phyloP scores from a whole-genome alignment of 371 early-diverging fungal genomes.

The Rhizopus stolonifer region DNA sequence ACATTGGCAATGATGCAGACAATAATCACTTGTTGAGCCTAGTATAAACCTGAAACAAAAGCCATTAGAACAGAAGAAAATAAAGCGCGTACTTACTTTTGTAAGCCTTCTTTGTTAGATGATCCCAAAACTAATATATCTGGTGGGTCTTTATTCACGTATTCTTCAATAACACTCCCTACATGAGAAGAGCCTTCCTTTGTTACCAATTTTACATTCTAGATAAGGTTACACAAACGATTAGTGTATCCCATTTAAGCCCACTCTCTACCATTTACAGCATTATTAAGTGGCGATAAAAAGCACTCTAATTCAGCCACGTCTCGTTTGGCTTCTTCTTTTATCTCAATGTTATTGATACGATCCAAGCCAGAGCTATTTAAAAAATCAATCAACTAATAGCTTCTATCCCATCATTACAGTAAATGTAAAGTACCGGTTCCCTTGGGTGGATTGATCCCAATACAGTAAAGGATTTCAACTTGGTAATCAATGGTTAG shows the following conservation, averaged over 20 bases:
- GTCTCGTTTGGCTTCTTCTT: constrained; percentile 18
- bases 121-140: constrained; percentile 33
- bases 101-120: constrained; percentile 28
- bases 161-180: constrained; percentile 20
- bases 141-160: constrained; percentile 27
- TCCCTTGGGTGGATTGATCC: constrained; percentile 25
- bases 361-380: constrained; percentile 32
- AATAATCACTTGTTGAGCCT: constrained; percentile 38
- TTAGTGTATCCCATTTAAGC: neutral
- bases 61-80: neutral
- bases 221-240: neutral
- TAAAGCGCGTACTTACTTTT: constrained; percentile 22
- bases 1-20: constrained; percentile 32
- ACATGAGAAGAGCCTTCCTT: constrained; percentile 12
- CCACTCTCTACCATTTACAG: constrained; percentile 6
- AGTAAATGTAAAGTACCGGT: constrained; percentile 12
- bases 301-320: constrained; percentile 5
- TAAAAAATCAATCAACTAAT: neutral
- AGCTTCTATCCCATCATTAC: neutral
- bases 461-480: constrained; percentile 25
- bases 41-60: constrained; percentile 22
- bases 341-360: constrained; percentile 32
- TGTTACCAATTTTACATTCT: constrained; percentile 1
- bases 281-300: constrained; percentile 10
- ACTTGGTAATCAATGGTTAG: constrained; percentile 7